Base-by-base conservation (phyloP, 352 stramenopile species). In the Pythium oligandrum region DNA sequence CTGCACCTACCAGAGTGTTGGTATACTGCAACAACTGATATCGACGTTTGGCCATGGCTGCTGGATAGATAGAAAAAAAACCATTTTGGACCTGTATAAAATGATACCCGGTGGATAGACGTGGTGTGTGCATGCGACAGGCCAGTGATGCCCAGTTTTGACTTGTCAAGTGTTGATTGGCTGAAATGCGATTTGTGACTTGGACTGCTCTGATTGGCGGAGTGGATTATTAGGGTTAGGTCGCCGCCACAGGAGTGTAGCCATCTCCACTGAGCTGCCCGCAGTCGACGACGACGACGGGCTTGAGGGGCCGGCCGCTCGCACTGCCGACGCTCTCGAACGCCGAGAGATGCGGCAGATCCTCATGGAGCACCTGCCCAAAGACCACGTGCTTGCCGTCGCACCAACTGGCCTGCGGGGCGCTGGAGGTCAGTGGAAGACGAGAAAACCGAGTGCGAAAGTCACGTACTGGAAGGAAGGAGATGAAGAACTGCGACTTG, bases 401-500 rank as follows among this genome's bases (percentile, higher is more conserved):
- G 48, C 98, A 86, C 78, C 82, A 92, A 56, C 77, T 88, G 2
- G 61, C 63, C 77, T 88, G 61, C 36, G 30, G 11, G 17, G 43
- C 26, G 37, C 33, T 33, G 8, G 30, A 26, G 17, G 17, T 26
- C 17, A 26, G 17, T 26, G 17, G 17, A 26, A 26, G 17, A 26
- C 17, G 17, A 26, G 17, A 26, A 26, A 26, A 26, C 17, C 17
- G 17, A 33, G 30, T 52, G 10, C 33, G 17, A 37, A 54, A 4
- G n/a, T 4, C 17, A 53, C 69, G 45, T 53, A 90, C 75, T 4
- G 64, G 66, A 30, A 67, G 59, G 42, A 95, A 97, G 47, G 93
- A 99, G 58, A 99, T 98, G 75, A 99, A 99, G 77, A 99, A 99
- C 71, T 99, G 98, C 46, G 83, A 98, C 12, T 96, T 95, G 73